Evolutionary conservation across 495 filamentous ascomycete species (phyloP), one percentile per base, ranked within the genome.

Genomic region (Clavariopsis aquatica): DNA sequence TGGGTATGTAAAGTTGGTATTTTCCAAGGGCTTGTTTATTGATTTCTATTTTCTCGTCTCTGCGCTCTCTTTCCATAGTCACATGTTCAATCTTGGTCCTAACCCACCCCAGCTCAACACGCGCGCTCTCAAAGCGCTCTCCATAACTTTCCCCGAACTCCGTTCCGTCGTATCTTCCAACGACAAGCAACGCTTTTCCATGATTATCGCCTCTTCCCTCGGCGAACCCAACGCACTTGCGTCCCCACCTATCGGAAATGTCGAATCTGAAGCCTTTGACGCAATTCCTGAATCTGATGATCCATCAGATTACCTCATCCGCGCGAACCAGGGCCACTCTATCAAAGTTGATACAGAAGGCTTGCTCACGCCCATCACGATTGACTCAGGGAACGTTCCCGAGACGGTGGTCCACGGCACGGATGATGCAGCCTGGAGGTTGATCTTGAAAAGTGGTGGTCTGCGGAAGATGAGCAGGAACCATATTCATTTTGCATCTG

Each of bases 321-420:
- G 94, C 71, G 94, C 94, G 1, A 94, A 90, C 65, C 94, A 98
- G 78, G 94, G 94, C 52, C 94, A 97, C 78, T 83, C 79, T 69
- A 84, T 92, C 73, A 80, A 79, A 51, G 76, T 98, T 46, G 85
- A 88, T 23, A 83, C 83, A 27, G 84, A 86, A 24, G 80, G 81
- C 0, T 81, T 95, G 17, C 85, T 94, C 15, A 83, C 79, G 19
- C 85, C 86, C 13, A 74, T 97, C 66, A 87, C 77, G 22, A 74
- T 75, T 23, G 75, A 76, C 20, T 71, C 71, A 1, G 70, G 65
- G 1, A 81, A 84, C 57, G 65, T 92, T 7, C 91, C 92, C 0
- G 76, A 75, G 0, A 76, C 79, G 0, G 89, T 91, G 0, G 84
- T 98, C 1, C 94, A 98, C 73, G 94, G 94, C 28, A 98, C 95